Percentiles rank a stretch among this genome's conserved stretches.
These are phyloP conservation scores for Pulveroboletus sp. DNA, from an alignment of 768 basidiomycete species.

Conservation along the genomic window DNA sequence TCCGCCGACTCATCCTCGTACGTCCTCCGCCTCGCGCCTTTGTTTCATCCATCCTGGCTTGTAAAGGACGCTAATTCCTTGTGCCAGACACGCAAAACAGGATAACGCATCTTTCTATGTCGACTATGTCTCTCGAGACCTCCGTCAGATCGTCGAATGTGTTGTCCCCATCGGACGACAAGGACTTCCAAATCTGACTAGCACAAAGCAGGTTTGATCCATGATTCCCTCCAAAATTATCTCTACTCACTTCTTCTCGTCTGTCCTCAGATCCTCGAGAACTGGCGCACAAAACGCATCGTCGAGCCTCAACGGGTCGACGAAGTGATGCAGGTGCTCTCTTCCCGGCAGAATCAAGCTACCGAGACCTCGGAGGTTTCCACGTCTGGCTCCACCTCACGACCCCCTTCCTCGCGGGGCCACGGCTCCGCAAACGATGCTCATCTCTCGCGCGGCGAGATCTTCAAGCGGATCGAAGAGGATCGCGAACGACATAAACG, in stretches of 20 bases:
- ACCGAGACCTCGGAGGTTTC: conserved; percentile 14
- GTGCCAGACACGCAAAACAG: conserved; percentile 30
- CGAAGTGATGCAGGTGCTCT: conserved; percentile 54
- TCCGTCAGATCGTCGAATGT: conserved; percentile 69
- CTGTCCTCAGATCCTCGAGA: conserved; percentile 66
- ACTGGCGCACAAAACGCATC: conserved; percentile 81
- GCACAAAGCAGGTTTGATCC: conserved; percentile 71
- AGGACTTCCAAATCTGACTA: conserved; percentile 82
- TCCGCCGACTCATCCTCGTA: conserved; percentile 21
- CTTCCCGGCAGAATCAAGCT: conserved; percentile 37
- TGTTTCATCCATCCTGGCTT: background rate
- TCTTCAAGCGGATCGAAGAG: conserved; percentile 84
- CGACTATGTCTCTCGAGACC: conserved; percentile 71
- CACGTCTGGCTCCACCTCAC: conserved; percentile 20
- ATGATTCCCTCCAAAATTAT: no score
- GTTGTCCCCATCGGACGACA: conserved; percentile 89
- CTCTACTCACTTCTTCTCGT: background rate
- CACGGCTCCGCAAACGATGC: conserved; percentile 5
- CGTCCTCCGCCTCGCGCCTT: background rate
- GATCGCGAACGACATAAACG: conserved; percentile 91
- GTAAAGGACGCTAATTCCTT: background rate
- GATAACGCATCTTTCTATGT: conserved; percentile 58
- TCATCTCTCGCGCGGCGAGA: conserved; percentile 53
- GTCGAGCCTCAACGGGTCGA: conserved; percentile 77
- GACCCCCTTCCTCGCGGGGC: conserved; percentile 2